A percentile compares a stretch with the other conserved stretches of the same genome.
Conservation (phyloP, 148 eudicot species). For the Cornus controversa region DNA sequence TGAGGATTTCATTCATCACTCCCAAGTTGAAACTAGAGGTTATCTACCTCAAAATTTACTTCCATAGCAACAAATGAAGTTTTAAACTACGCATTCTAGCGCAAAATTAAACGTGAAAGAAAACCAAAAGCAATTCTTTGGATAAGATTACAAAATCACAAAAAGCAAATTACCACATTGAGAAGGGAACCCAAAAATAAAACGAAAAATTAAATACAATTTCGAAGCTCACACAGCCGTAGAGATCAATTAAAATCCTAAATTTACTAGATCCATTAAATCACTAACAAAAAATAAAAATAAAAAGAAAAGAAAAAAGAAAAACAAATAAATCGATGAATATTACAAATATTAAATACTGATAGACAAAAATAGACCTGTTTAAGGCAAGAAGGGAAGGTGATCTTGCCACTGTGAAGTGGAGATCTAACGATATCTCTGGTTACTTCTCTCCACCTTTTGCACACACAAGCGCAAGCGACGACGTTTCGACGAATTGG, state of each 20-base stretch:
- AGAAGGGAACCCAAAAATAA: not conserved
- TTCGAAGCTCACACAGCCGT: not conserved
- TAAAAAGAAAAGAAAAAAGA: not conserved
- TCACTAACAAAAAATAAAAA: not conserved
- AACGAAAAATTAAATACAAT: not conserved
- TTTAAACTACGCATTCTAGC: not conserved
- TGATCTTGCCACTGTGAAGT: slow-evolving; percentile 48
- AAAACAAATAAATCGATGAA: not conserved
- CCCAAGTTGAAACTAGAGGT: not conserved
- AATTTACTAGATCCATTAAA: not conserved
- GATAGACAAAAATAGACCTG: slow-evolving; percentile 40
- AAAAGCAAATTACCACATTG: too few species aligned
- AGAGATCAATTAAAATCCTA: not conserved
- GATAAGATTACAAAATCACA: too few species aligned
- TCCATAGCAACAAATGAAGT: not conserved
- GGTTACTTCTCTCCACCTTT: slow-evolving; percentile 68
- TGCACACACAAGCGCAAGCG: slow-evolving; percentile 77
- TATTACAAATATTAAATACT: not conserved
- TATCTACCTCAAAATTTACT: not conserved
- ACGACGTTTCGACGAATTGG: slow-evolving; percentile 72
- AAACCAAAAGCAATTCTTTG: too few species aligned
- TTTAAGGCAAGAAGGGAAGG: slow-evolving; percentile 85
- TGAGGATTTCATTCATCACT: not conserved
- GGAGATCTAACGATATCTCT: slow-evolving; percentile 50
- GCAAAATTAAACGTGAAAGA: not conserved